Evolutionary conservation across 164 flowering plant genomes (phyloP), one percentile per base, ranked within the genome.

Genomic region (Annona squamosa): DNA sequence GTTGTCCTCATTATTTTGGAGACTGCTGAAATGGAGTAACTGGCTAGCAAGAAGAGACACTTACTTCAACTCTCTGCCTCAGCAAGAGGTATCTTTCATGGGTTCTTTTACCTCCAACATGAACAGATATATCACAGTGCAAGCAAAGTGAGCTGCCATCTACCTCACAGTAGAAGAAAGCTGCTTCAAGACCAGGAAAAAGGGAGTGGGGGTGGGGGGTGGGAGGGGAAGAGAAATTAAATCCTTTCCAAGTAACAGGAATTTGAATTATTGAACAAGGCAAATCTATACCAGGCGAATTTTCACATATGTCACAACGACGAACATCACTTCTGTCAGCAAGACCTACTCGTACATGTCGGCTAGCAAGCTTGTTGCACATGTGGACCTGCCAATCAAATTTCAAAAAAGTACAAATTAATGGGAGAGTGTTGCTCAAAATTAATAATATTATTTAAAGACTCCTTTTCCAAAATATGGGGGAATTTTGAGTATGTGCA

Each of bases 361-460:
- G 82, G 73, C 92, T 88, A 48, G 98, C 98, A 74, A 94, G 96
- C 81, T 94, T 94, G 75, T 94, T 94, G 63, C 97, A 91, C 97
- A 89, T 81, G 78, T 94, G 98, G 12, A 91, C 97, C 98, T 93
- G 85, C 75, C 71, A 80, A 9, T 59, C 77, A 70, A 77, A 76
- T 47, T 17, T 66, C 71, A 19, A 48, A 46, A 63, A 70, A 52
- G 59, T 63, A n/a, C 52, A 45, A n/a, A 44, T 42, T 65, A 44
- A 37, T 65, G 37, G 47, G 26, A 56, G 43, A 52, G 66, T 52
- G 13, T 52, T 52, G 43, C 75, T 26, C 1, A 26, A 26, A 26
- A 26, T 26, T 26, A 26, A 26, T 26, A 26, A 26, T 26, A 26
- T 26, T 26, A 26, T 26, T 26, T 26, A 26, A 26, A 26, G 37